These are phyloP conservation scores for Dissophora ornata DNA, from an alignment of 192 early-diverging fungal genomes.

Conservation along the genomic window DNA sequence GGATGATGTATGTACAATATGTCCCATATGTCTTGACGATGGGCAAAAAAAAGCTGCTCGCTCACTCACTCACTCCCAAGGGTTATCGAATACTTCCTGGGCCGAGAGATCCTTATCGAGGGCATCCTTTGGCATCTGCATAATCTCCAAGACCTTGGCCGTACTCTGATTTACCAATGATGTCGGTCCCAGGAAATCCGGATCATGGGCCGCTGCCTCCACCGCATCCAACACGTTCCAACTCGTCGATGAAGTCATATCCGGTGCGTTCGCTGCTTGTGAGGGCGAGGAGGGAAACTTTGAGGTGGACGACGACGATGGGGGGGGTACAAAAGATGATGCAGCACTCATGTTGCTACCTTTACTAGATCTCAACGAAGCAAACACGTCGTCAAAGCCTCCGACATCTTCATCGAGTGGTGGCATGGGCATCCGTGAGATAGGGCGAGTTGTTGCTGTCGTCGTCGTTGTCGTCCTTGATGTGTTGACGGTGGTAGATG, in stretches of 20 bases:
- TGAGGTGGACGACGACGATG: too few species aligned
- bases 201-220: slow-evolving; percentile 37
- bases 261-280: neutral
- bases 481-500: neutral
- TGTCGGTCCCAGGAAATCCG: slow-evolving; percentile 29
- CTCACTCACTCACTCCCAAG: slow-evolving; percentile 54
- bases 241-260: neutral
- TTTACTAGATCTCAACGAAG: neutral
- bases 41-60: too few species aligned
- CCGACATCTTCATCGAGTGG: slow-evolving; percentile 33
- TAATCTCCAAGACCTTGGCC: slow-evolving; percentile 57
- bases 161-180: slow-evolving; percentile 10
- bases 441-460: neutral
- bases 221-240: slow-evolving; percentile 48
- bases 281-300: too few species aligned
- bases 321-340: neutral
- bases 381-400: slow-evolving; percentile 40
- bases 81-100: slow-evolving; percentile 62
- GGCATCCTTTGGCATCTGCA: slow-evolving; percentile 75
- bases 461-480: neutral
- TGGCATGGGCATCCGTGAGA: neutral
- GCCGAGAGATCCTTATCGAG: slow-evolving; percentile 71
- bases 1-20: too few species aligned
- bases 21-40: too few species aligned
- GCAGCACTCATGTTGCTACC: neutral